Percentiles rank a stretch among this genome's conserved stretches.
Evolutionary conservation across 1,139 yeast genomes (phyloP).

Genomic region (Sugiyamaella sp.): DNA sequence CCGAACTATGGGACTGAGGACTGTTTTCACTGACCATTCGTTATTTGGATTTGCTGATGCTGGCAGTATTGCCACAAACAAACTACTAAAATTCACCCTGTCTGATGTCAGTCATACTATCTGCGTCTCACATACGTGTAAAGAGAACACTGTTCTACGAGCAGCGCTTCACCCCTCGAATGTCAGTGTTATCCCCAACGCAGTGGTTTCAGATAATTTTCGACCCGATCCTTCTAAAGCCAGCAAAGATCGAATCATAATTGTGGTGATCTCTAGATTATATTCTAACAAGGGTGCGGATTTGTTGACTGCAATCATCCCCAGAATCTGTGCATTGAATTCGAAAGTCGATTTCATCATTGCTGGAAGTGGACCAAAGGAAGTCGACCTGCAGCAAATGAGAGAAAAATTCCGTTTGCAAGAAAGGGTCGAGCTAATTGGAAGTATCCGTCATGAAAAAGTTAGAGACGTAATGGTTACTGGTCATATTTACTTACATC

Average conservation of each 20-base stretch:
- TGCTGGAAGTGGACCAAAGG: slow-evolving; percentile 98
- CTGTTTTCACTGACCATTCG: slow-evolving; percentile 95
- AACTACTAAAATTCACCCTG: slow-evolving; percentile 77
- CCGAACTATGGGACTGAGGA: slow-evolving; percentile 85
- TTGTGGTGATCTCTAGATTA: slow-evolving; percentile 87
- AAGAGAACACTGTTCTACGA: slow-evolving; percentile 90
- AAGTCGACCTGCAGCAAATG: slow-evolving; percentile 92
- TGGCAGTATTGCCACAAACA: slow-evolving; percentile 83
- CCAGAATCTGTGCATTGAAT: slow-evolving; percentile 69
- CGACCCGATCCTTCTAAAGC: slow-evolving; percentile 53
- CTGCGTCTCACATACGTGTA: slow-evolving; percentile 95
- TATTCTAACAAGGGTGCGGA: slow-evolving; percentile 98
- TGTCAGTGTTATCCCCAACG: slow-evolving; percentile 95
- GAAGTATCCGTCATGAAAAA: slow-evolving; percentile 88
- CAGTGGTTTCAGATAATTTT: slow-evolving; percentile 85
- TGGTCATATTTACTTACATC: slow-evolving; percentile 93
- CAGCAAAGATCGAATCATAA: slow-evolving; percentile 55
- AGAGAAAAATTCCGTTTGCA: slow-evolving; percentile 84
- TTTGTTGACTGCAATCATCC: slow-evolving; percentile 80
- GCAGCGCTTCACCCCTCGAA: slow-evolving; percentile 77
- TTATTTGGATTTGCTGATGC: slow-evolving; percentile 91
- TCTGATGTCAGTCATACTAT: slow-evolving; percentile 91
- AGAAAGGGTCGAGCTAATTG: slow-evolving; percentile 82
- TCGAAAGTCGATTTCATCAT: slow-evolving; percentile 74
- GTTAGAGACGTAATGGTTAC: slow-evolving; percentile 91